Evolutionary conservation across 495 filamentous ascomycete genomes (phyloP).

Genomic region (Xylaria intraflava): DNA sequence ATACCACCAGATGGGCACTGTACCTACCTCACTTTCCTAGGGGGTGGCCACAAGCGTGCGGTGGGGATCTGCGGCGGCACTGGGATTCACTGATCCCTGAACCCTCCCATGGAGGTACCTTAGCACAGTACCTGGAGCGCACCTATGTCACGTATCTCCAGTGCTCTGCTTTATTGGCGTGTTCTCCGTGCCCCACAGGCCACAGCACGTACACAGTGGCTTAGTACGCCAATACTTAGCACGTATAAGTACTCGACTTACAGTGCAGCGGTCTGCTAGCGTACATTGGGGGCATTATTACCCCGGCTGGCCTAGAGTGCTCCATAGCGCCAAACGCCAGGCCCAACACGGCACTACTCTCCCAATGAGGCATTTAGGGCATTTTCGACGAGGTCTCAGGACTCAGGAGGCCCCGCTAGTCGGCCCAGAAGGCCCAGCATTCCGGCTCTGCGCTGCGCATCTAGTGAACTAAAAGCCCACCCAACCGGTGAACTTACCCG

Average conservation of each 20-base stretch:
- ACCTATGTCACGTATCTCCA: conserved; percentile 11
- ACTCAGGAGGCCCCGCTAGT: conserved; percentile 17
- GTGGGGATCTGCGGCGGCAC: conserved; percentile 6
- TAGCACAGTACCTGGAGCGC: neutral
- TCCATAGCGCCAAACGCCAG: conserved; percentile 12
- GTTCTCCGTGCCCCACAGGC: conserved; percentile 17
- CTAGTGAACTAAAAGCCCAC: neutral
- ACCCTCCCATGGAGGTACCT: neutral
- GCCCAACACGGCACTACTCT: conserved; percentile 17
- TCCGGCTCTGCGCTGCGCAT: conserved; percentile 17
- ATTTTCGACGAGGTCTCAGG: conserved; percentile 4
- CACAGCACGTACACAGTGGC: too few species aligned
- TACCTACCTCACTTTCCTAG: neutral
- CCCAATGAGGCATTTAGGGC: conserved; percentile 27
- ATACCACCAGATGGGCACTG: too few species aligned
- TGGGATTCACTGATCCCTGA: conserved; percentile 10
- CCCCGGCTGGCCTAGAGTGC: conserved; percentile 6
- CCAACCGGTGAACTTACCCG: neutral
- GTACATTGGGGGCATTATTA: neutral
- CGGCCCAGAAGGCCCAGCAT: conserved; percentile 27
- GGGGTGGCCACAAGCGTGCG: conserved; percentile 2
- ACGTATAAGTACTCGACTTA: conserved; percentile 5
- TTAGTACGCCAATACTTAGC: too few species aligned
- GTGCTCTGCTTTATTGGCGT: conserved; percentile 13
- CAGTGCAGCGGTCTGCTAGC: conserved; percentile 14